phyloP scores from a whole-genome alignment of 2,329 filamentous ascomycete species.

The Claviceps maximensis region DNA sequence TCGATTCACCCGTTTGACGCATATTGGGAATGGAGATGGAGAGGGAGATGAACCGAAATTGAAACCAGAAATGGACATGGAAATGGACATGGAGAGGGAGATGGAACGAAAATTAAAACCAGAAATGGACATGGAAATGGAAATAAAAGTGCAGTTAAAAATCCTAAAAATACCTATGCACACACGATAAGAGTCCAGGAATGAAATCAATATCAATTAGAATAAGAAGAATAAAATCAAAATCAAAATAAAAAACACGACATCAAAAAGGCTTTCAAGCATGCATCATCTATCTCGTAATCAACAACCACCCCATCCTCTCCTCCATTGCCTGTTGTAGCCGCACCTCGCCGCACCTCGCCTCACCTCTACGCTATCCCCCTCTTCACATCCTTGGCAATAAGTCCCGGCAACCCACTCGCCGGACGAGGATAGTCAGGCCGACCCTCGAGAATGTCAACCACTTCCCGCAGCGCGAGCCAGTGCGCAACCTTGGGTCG shows the following conservation, averaged over 20 bases:
- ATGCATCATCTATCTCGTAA: background rate
- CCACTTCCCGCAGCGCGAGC: constrained; percentile 64
- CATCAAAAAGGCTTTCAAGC: background rate
- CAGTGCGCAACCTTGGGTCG: constrained; percentile 78
- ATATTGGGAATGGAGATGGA: no score
- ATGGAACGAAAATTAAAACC: no score
- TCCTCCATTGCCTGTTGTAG: background rate
- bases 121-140: no score
- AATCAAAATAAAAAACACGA: background rate
- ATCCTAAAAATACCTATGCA: no score
- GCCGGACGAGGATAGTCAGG: constrained; percentile 39
- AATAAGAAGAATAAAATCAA: background rate
- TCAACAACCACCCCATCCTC: background rate
- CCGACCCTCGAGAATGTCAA: constrained; percentile 73
- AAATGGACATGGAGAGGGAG: no score
- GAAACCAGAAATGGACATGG: no score
- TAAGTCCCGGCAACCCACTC: constrained; percentile 31
- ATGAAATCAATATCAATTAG: no score
- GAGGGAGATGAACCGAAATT: no score
- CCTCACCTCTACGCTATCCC: constrained; percentile 21
- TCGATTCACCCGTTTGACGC: no score
- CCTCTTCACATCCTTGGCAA: constrained; percentile 49
- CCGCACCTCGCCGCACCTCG: no score
- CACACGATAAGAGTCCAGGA: no score
- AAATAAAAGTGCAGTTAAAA: no score